Base-by-base conservation (phyloP, 2,329 filamentous ascomycete species). In the Aspergillus floridensis region DNA sequence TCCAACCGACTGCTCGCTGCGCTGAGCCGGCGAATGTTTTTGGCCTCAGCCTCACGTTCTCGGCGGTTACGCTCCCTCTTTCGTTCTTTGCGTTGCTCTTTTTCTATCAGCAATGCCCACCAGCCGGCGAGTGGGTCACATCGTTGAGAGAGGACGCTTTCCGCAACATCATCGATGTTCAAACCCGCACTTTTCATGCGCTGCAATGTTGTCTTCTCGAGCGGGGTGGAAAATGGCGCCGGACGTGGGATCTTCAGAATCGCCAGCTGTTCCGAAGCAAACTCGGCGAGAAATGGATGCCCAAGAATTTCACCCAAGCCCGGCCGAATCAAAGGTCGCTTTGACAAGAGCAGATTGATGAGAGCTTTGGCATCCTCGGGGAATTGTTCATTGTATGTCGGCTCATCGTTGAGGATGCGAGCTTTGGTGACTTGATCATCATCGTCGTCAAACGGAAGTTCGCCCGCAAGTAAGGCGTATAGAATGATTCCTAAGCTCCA, bases 401-500 rank as follows among this genome's bases (percentile, higher is more conserved):
- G 92, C 59, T 98, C 95, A 57, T 93, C 88, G 5, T 86, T 86
- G 58, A 99, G 79, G 59, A 99, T 99, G 74, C 86, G 90, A 10
- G 82, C 85, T 69, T 96, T 92, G 32, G 95, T 99, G 32, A 88
- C 83, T 64, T 86, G 89, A 72, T 99, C 95, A 70, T 96, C 90
- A 72, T 99, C 95, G 65, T 98, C 95, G 76, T 99, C 95, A 69
- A 96, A 99, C 0, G 95, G 95, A 46, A 99, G 81, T 63, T 91
- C 85, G 58, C 91, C 91, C 29, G 91, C 90, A 32, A 95, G 81
- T 65, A 95, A 80, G 44, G 93, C 91, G 75, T 92, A 95, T 48
- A 95, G 83, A 70, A 96, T 96, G 64, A 96, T 92, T 62, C 92
- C 92, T 72, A 93, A 90, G 76, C 93, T 98, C 95, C 95, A 99